Conservation (phyloP, 441 rosid genomes). For the Jatropha podagrica region DNA sequence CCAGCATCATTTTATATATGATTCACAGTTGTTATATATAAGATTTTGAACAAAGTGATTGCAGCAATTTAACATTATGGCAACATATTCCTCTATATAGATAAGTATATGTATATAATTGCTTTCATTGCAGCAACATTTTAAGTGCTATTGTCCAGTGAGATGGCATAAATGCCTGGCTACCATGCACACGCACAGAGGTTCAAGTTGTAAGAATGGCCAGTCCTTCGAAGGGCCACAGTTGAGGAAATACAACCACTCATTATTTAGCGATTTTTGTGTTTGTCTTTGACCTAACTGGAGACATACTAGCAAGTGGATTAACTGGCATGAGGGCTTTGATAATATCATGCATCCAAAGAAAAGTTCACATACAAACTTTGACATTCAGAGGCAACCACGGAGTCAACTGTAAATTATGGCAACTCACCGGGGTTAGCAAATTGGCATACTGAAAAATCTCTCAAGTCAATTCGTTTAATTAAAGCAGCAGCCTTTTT, state of each 20-base stretch:
- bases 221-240: background rate
- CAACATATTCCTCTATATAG: background rate
- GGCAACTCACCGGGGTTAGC: slow-evolving; percentile 30
- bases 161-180: background rate
- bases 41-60: background rate
- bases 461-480: slow-evolving; percentile 65
- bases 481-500: slow-evolving; percentile 66
- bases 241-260: background rate
- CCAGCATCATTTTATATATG: background rate
- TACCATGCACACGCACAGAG: background rate
- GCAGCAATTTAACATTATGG: background rate
- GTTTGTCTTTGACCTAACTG: background rate
- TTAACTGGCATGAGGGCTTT: background rate
- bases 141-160: background rate
- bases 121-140: background rate
- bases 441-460: slow-evolving; percentile 34
- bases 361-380: background rate
- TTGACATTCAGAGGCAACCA: background rate
- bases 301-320: background rate
- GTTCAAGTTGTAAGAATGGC: background rate
- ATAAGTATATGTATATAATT: no score
- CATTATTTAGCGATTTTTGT: background rate
- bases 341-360: background rate
- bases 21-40: background rate
- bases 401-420: slow-evolving; percentile 4